These are phyloP conservation scores for Lycium ferocissimum DNA, from an alignment of 257 asterid genomes.

Conservation along the genomic window DNA sequence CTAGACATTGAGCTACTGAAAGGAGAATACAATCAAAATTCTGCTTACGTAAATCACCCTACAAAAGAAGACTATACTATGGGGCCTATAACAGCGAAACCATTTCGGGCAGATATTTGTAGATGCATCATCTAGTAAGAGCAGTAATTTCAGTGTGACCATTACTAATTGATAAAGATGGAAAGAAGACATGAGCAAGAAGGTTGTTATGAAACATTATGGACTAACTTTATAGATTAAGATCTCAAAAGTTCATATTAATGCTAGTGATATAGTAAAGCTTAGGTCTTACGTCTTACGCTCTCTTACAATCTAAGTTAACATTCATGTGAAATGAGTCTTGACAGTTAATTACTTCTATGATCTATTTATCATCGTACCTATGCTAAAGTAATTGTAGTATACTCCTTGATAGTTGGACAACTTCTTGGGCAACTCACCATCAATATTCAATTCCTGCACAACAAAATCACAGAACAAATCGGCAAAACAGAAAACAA, in stretches of 20 bases:
- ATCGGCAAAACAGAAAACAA: neutral
- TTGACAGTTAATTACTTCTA: neutral
- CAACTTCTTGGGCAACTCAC: slow-evolving; percentile 69
- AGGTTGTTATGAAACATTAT: neutral
- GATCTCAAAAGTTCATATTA: slow-evolving; percentile 2
- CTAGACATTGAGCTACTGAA: neutral
- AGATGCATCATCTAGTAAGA: slow-evolving; percentile 20
- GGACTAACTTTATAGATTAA: neutral
- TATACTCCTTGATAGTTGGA: slow-evolving; percentile 87
- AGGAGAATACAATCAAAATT: neutral
- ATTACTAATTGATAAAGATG: slow-evolving; percentile 19
- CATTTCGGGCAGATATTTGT: neutral
- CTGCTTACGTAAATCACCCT: neutral
- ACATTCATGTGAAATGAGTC: neutral
- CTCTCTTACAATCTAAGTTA: slow-evolving; percentile 12
- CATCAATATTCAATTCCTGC: slow-evolving; percentile 73
- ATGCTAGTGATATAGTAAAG: neutral
- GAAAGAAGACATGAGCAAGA: neutral
- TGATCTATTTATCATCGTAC: slow-evolving; percentile 42
- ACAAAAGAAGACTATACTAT: neutral
- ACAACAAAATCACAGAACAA: slow-evolving; percentile 19
- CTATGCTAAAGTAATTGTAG: slow-evolving; percentile 97
- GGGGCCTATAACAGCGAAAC: neutral
- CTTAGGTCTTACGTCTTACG: neutral
- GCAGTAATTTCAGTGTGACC: neutral